Evolutionary conservation across 2,329 filamentous ascomycete genomes (phyloP).

Genomic region (Lizonia empirigonia): DNA sequence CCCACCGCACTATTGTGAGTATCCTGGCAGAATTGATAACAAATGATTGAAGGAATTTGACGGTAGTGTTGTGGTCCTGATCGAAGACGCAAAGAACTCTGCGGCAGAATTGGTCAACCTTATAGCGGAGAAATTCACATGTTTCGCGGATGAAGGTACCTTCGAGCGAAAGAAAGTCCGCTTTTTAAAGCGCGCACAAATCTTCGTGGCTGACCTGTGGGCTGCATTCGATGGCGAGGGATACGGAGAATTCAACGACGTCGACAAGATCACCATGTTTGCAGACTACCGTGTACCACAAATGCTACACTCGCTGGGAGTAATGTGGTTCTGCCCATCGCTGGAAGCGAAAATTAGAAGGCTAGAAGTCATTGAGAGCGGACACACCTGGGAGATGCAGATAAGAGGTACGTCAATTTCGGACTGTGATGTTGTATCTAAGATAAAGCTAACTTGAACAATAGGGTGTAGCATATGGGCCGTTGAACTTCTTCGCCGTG

Average conservation of each 20-base stretch:
- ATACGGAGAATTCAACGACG: conserved; percentile 84
- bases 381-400: conserved; percentile 82
- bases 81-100: conserved; percentile 75
- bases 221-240: conserved; percentile 85
- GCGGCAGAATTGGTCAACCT: conserved; percentile 86
- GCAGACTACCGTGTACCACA: conserved; percentile 98
- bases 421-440: conserved; percentile 22
- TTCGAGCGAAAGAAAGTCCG: conserved; percentile 79
- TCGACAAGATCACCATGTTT: conserved; percentile 97
- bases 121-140: conserved; percentile 78
- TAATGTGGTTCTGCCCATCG: conserved; percentile 81
- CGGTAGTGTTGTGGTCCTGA: conserved; percentile 73
- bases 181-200: conserved; percentile 92
- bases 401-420: conserved; percentile 65
- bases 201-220: conserved; percentile 95
- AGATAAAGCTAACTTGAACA: not conserved
- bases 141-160: conserved; percentile 79
- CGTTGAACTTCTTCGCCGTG: conserved; percentile 82
- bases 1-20: not conserved
- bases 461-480: conserved; percentile 95
- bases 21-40: not conserved
- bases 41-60: conserved; percentile 67
- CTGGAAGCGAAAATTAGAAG: conserved; percentile 73
- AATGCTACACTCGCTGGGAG: conserved; percentile 82
- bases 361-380: conserved; percentile 69